A percentile compares a stretch with the other conserved stretches of the same genome.
Evolutionary conservation across 2,329 filamentous ascomycete genomes (phyloP).

Genomic region (Alternaria panax): DNA sequence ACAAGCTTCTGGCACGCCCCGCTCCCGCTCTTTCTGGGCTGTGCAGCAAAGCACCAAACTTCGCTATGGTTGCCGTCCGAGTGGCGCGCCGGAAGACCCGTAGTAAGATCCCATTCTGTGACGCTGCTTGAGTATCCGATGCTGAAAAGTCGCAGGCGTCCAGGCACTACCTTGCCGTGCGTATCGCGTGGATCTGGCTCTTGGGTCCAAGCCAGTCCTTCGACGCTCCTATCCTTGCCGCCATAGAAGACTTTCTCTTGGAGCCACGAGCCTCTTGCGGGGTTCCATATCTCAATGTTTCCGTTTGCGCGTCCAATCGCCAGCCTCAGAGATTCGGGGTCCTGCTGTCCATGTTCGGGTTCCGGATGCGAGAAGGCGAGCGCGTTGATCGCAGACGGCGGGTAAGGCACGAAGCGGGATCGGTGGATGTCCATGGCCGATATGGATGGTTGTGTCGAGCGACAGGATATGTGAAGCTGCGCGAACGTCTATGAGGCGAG

Average conservation of each 20-base stretch:
- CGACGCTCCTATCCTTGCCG: slow-evolving; percentile 84
- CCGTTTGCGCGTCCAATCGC: slow-evolving; percentile 93
- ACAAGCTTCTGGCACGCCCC: slow-evolving; percentile 68
- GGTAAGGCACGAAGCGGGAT: slow-evolving; percentile 93
- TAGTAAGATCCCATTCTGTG: slow-evolving; percentile 92
- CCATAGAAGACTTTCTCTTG: slow-evolving; percentile 88
- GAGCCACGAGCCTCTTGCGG: slow-evolving; percentile 79
- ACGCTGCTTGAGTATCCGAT: slow-evolving; percentile 92
- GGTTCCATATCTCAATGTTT: slow-evolving; percentile 98
- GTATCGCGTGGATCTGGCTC: slow-evolving; percentile 76
- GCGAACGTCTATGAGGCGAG: slow-evolving; percentile 21
- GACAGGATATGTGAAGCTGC: slow-evolving; percentile 3
- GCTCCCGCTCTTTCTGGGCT: slow-evolving; percentile 65
- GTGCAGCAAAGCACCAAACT: slow-evolving; percentile 93
- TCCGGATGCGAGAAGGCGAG: slow-evolving; percentile 85
- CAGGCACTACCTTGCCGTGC: slow-evolving; percentile 66
- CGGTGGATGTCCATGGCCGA: slow-evolving; percentile 89
- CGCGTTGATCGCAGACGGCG: slow-evolving; percentile 89
- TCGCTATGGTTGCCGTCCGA: slow-evolving; percentile 93
- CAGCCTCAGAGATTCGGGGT: slow-evolving; percentile 71
- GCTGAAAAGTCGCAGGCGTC: slow-evolving; percentile 87
- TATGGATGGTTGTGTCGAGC: neutral
- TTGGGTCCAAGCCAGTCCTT: slow-evolving; percentile 90
- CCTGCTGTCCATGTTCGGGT: slow-evolving; percentile 47
- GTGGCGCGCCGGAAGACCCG: slow-evolving; percentile 77